A percentile compares a stretch with the other conserved stretches of the same genome.
Conservation (phyloP, 257 asterid genomes). For the Solanum chilense region DNA sequence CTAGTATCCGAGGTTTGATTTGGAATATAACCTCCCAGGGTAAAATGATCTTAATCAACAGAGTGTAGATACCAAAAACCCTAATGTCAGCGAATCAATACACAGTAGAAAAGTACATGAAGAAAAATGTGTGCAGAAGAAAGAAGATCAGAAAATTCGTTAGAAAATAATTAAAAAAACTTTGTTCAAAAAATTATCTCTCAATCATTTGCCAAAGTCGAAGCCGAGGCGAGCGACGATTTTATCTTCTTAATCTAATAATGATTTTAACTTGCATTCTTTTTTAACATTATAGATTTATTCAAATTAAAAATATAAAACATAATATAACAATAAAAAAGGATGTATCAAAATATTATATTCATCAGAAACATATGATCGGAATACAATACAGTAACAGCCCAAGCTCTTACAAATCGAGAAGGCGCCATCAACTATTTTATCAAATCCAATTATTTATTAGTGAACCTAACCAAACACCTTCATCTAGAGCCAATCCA, state of each 20-base stretch:
- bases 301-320: neutral
- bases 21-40: no score
- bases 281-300: neutral
- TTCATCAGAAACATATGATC: accelerated
- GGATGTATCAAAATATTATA: neutral
- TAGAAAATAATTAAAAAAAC: no score
- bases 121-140: no score
- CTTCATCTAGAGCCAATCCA: neutral
- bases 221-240: no score
- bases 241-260: neutral
- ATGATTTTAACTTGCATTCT: neutral
- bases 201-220: no score
- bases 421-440: neutral
- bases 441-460: neutral
- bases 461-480: neutral
- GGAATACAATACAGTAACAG: neutral
- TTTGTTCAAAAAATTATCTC: no score
- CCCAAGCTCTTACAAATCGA: neutral
- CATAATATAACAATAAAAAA: neutral
- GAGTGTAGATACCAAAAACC: no score
- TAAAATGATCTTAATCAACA: no score
- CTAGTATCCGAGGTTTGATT: no score
- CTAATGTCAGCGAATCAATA: no score
- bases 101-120: no score
- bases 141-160: no score